Percentiles rank a stretch among this genome's conserved stretches.
Conservation (phyloP, 2,329 filamentous ascomycete species). For the Xylaria sp. region DNA sequence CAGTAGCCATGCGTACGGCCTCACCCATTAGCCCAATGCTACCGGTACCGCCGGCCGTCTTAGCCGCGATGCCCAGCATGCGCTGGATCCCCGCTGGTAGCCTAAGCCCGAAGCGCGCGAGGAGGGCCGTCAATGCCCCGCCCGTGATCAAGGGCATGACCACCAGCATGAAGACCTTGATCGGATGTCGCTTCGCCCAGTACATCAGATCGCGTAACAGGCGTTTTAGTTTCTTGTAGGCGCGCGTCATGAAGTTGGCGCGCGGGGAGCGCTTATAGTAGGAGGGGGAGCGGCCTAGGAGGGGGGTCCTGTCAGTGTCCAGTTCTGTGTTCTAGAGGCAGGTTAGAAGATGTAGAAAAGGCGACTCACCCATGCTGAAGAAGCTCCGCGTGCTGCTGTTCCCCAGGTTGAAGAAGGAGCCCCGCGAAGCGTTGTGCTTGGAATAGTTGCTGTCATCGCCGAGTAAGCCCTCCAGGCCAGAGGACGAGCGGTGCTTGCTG, state of each 20-base stretch:
- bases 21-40: slow-evolving; percentile 63
- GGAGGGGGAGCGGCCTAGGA: slow-evolving; percentile 65
- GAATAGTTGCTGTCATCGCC: slow-evolving; percentile 40
- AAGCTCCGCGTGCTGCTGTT: slow-evolving; percentile 49
- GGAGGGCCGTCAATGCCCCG: slow-evolving; percentile 80
- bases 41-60: slow-evolving; percentile 60
- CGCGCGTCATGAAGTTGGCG: slow-evolving; percentile 77
- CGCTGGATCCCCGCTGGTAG: slow-evolving; percentile 72
- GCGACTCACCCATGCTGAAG: slow-evolving; percentile 47
- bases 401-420: slow-evolving; percentile 48
- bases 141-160: slow-evolving; percentile 88
- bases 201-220: slow-evolving; percentile 82
- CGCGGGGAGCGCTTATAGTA: slow-evolving; percentile 87
- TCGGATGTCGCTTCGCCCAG: slow-evolving; percentile 83
- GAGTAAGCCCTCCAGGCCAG: slow-evolving; percentile 38
- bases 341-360: slow-evolving; percentile 1
- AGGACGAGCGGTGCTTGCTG: slow-evolving; percentile 47
- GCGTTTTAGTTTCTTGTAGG: slow-evolving; percentile 79
- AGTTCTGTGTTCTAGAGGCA: no score
- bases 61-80: slow-evolving; percentile 65
- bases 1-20: slow-evolving; percentile 64
- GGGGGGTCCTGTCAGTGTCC: slow-evolving; percentile 17
- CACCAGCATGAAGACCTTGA: slow-evolving; percentile 88
- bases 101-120: slow-evolving; percentile 81
- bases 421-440: slow-evolving; percentile 42